Evolutionary conservation across 305 asterid species (phyloP), one percentile per base, ranked within the genome.

Genomic region (Fraxinus floribunda): DNA sequence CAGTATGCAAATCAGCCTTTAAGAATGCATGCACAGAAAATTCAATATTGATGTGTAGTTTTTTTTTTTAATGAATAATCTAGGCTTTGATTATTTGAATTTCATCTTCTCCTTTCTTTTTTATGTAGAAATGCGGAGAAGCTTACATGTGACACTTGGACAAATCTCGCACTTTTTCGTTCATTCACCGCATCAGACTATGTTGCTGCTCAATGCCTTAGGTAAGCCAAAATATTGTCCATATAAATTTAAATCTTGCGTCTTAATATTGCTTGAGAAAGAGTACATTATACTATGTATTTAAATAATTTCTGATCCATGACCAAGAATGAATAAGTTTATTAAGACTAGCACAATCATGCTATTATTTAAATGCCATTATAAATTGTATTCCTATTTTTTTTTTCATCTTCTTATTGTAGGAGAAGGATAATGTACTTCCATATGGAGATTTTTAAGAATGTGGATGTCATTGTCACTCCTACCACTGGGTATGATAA

Each of bases 391-490:
- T 10, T 85, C 62, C 35, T 79, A 72, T n/a, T 73, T 79, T 39
- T 36, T 81, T 32, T 66, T 29, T 29, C 78, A 76, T 60, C 66
- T 81, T 60, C 66, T 81, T 80, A 81, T 79, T 88, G 91, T 84
- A 95, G 99, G 95, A 90, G 98, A 82, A 91, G 99, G 91, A 86
- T 95, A 86, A 94, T 95, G 99, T 79, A 92, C 90, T 94, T 91
- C 89, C 92, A 90, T 84, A 90, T 79, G 88, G 97, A 95, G 89
- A 88, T 90, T 36, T 93, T 94, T 83, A 93, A 93, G 84, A 88
- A 88, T 85, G 98, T 91, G 86, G 99, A 95, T 84, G 88, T 94
- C 81, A 94, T 95, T 84, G 95, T 95, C 83, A 93, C 98, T 82
- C 98, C 99, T 70, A 95, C 98, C 57, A 92, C 99, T 2, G 98